Base-by-base conservation (phyloP, 768 basidiomycete species). In the Mycena rosella region DNA sequence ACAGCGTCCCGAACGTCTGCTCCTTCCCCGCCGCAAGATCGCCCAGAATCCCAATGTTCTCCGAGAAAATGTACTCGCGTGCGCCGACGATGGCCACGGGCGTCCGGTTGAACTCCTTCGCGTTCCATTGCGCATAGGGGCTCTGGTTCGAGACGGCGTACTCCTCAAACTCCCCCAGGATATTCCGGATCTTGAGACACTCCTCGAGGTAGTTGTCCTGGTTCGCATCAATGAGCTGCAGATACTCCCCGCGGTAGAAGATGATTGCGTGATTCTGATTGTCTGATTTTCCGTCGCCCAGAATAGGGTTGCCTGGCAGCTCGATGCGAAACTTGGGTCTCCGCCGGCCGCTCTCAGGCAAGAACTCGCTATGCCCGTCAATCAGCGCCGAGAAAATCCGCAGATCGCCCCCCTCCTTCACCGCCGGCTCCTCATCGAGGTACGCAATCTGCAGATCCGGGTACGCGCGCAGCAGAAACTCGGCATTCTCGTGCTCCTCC, bases 121-220 rank as follows among this genome's bases (percentile, higher is more conserved):
- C 90, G 67, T 90, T 90, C 88, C 93, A 95, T 68, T 93, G 93
- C 9, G 92, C 91, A 78, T 99, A 99, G 7, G 98, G 98, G 73
- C 91, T 96, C 82, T 96, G 93, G 67, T 83, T 89, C 26, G 95
- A 92, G 7, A 94, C 87, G 29, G 86, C 78, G 76, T 94, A 97
- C 81, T 99, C 96, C 77, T 99, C 98, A 74, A 99, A 99, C 79
- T 99, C 98, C 63, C 91, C 94, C 38, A 99, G 91, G n/a, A 99
- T 83, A 78, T 99, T 99, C 49, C 98, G 90, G 77, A 99, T 99
- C 87, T 99, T 99, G 76, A 99, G 88, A 84, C 97, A 99, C 78
- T 99, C 98, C 80, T 99, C 98, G 68, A 99, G 90, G 76, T 99
- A 99, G 82, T 99, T 98, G 82, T 99, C 98, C 83, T 99, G 97